Evolutionary conservation across 805 yeast species (phyloP).

Genomic region (Barnettozyma wickerhamii): DNA sequence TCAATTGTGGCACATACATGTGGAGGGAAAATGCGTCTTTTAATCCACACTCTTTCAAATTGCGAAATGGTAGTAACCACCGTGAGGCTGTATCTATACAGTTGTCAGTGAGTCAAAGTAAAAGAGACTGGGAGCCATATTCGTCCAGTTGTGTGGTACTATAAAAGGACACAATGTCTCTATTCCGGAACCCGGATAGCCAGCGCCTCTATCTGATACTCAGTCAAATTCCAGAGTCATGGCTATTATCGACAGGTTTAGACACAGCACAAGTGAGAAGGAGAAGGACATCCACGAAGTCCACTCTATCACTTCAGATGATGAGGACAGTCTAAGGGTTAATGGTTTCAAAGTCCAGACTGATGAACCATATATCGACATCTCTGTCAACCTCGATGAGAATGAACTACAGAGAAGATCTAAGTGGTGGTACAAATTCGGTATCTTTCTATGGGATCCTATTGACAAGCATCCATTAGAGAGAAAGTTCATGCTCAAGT

Average conservation of each 20-base stretch:
- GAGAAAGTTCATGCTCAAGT: slow-evolving; percentile 28
- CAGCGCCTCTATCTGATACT: no score
- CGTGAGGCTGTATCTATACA: no score
- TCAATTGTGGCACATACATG: neutral
- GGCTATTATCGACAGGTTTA: slow-evolving; percentile 2
- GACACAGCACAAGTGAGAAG: neutral
- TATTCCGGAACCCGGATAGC: no score
- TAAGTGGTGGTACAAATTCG: slow-evolving; percentile 12
- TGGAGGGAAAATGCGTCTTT: no score
- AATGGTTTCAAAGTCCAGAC: slow-evolving; percentile 9
- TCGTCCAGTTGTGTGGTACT: no score
- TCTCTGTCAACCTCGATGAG: slow-evolving; percentile 4
- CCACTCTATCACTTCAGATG: slow-evolving; percentile 2
- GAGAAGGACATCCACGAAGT: slow-evolving; percentile 2
- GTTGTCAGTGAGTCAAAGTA: no score
- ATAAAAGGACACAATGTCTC: no score
- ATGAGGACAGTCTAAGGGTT: slow-evolving; percentile 1
- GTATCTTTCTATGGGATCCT: slow-evolving; percentile 12
- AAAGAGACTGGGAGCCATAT: no score
- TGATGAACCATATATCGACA: slow-evolving; percentile 13
- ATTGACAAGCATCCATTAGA: slow-evolving; percentile 26
- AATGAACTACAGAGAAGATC: slow-evolving; percentile 10
- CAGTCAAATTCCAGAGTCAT: neutral
- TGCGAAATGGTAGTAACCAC: no score
- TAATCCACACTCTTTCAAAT: no score